Evolutionary conservation across 78 protist species (phyloP), one percentile per base, ranked within the genome.

Genomic region (Pigoraptor vietnamica): DNA sequence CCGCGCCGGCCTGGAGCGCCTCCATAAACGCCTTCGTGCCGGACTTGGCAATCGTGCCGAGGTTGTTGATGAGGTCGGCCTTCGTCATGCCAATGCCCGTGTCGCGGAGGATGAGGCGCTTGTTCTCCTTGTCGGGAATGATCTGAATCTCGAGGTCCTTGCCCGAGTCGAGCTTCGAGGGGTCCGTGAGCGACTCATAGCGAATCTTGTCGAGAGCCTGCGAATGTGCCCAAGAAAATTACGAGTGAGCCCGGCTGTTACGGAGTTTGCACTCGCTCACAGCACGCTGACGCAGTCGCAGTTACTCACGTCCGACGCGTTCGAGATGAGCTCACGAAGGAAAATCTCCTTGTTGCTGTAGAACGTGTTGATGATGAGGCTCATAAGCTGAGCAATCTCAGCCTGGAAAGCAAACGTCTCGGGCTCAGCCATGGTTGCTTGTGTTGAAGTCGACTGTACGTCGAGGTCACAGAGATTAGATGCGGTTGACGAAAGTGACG

Each of bases 61-160:
- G 96, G 98, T 98, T 98, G 97, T 96, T 96, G 39, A 99, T 94
- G 91, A 99, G 93, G 93, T 99, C 99, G 0, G 96, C 92, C 97
- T 98, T 99, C 95, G 99, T 99, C 99, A 99, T 99, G 92, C 99
- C 99, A 91, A 99, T 92, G 94, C 99, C 99, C 0, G 99, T 93
- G 95, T 99, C 99, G 33, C 38, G 89, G 93, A 99, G 92, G 89
- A 98, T 96, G 39, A 99, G 93, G 33, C 98, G 95, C 88, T 97
- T 97, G 94, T 91, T 88, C 90, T 88, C 98, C 95, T 95, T 95
- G 94, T 99, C 98, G 67, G 99, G 98, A 86, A 95, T 94, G 89
- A 99, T 88, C 81, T 84, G 87, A 93, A 99, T 99, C 95, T 94
- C 91, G 40, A 99, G 94, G 87, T 98, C 99, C 88, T 94, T 93